Evolutionary conservation across 2,329 filamentous ascomycete genomes (phyloP), one percentile per base, ranked within the genome.

Genomic region (Stemphylium beticola): DNA sequence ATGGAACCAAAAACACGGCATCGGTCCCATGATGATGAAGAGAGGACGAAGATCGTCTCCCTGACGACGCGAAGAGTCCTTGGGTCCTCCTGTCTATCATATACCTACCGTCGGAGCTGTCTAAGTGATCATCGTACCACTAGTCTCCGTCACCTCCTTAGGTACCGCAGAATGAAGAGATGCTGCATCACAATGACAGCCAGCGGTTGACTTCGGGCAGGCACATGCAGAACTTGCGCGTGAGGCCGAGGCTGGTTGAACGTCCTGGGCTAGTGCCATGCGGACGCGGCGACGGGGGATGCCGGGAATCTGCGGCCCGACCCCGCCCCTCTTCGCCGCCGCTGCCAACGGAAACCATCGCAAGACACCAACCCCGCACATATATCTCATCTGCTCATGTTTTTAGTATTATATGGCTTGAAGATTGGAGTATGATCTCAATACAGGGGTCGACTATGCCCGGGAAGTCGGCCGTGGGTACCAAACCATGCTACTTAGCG

Each of bases 281-380:
- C 24, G 12, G 47, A 9, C 20, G 29, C 36, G 26, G 24, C 38
- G 22, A 22, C 17, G 6, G 24, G 37, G 20, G 22, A 41, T 10
- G 20, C 31, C 47, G 20, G 46, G 14, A n/a, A 43, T 14, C 47
- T 31, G 38, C 47, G 47, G 38, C 22, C 47, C 47, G 47, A 36
- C 32, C 32, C 46, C 40, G 34, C 33, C 33, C 12, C 33, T 8
- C 12, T 15, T 15, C 33, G 33, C 33, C 33, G 22, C 22, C n/a
- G n/a, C 11, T 33, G 31, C 11, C 11, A 33, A 36, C n/a, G 7
- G 33, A 36, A 36, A 36, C 33, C n/a, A 24, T 24, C 22, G 6
- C 14, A 36, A 17, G 15, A 15, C n/a, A 36, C 33, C n/a, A 17
- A 36, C n/a, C 33, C n/a, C 39, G 20, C 20, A 24, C 40, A 9